phyloP scores from a whole-genome alignment of 768 basidiomycete genomes.

The Zangia roseola region DNA sequence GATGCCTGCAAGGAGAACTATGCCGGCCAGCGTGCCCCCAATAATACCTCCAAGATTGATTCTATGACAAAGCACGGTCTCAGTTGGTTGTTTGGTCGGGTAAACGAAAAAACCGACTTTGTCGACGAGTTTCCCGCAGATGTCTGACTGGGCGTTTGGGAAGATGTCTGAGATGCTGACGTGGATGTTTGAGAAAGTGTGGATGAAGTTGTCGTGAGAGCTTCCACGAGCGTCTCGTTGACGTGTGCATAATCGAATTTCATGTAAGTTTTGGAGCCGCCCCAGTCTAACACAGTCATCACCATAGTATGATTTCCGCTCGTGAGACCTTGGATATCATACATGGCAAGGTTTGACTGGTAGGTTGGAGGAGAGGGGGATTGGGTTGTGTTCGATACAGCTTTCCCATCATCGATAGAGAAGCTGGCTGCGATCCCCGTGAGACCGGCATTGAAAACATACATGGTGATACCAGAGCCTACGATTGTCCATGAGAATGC shows the following conservation, averaged over 20 bases:
- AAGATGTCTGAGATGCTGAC: not conserved
- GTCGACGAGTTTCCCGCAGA: not conserved
- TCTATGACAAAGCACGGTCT: conserved; percentile 3
- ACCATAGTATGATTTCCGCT: conserved; percentile 15
- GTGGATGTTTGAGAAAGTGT: not conserved
- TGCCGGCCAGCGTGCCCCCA: conserved; percentile 14
- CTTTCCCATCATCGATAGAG: conserved; percentile 8
- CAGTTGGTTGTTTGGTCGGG: not conserved
- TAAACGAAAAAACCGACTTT: conserved; percentile 5
- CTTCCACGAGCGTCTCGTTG: conserved; percentile 14
- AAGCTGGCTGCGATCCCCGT: conserved; percentile 16
- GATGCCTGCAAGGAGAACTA: not conserved
- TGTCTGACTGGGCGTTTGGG: not conserved
- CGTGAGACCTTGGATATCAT: conserved; percentile 10
- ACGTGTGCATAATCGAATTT: conserved; percentile 19
- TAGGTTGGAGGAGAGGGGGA: conserved; percentile 12
- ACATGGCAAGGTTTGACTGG: conserved; percentile 15
- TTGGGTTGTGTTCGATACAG: conserved; percentile 5
- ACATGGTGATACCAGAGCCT: conserved; percentile 20
- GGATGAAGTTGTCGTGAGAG: not conserved
- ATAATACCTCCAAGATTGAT: conserved; percentile 10
- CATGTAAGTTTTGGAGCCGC: conserved; percentile 12
- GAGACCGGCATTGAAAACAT: conserved; percentile 17
- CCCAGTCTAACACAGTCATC: conserved; percentile 14
- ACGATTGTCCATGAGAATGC: not conserved